Evolutionary conservation across 1,284 basidiomycete species (phyloP), one percentile per base, ranked within the genome.

Genomic region (Neotropicomus parvogracilis): DNA sequence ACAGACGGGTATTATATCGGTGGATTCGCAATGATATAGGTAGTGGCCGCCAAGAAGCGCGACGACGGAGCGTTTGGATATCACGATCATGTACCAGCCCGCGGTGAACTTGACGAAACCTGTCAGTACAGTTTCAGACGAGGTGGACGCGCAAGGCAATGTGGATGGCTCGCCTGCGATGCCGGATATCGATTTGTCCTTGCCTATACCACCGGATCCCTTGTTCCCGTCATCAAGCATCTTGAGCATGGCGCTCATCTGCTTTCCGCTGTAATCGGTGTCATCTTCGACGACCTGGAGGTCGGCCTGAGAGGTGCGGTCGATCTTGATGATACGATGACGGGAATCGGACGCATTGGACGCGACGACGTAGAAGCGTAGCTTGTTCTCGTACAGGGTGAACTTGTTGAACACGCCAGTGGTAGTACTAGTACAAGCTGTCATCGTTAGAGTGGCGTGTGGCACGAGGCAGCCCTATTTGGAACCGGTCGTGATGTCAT

Each of bases 201-300:
- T 91, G 6, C 89, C 91, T 51, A 98, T 70, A 2, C 95, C 94
- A 8, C 95, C 95, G 10, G 85, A 85, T 4, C 76, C 78, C 65
- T 85, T 88, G 68, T 97, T 97, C 16, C 94, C 94, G 59, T 97
- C 94, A 53, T 94, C 89, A 13, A 99, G 77, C 88, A 95, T 97
- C 66, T 91, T 90, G 54, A 98, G 75, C 70, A 98, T 83, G 31
- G 85, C 83, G 43, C 81, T 88, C 77, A 97, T 88, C 70, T 99
- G 89, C 59, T 84, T 85, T 12, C 86, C 83, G 36, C 83, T 90
- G 66, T 99, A 99, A 27, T 91, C 80, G 0, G 84, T 83, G 41
- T 89, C 83, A 67, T 97, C 95, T 59, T 97, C 91, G 11, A 89
- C 77, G 4, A 95, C 81, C 26, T 72, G 70, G 3, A 95, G 74